A percentile compares a stretch with the other conserved stretches of the same genome.
These are phyloP conservation scores for Globisporangium spinosum DNA, from an alignment of 352 stramenopile species.

Conservation along the genomic window DNA sequence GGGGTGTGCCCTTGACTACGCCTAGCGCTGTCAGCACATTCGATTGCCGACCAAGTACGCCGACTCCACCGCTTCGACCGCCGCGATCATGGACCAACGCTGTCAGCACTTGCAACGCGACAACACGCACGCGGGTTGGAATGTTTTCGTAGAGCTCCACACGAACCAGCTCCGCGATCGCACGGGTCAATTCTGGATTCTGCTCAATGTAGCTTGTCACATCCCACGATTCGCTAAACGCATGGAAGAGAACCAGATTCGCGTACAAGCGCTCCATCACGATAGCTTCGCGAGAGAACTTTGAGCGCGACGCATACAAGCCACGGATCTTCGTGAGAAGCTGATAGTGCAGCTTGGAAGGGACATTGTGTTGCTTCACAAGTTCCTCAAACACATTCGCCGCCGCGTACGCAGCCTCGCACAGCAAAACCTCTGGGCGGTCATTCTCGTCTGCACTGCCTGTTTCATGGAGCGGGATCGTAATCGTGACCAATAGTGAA, in stretches of 20 bases:
- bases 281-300: constrained; percentile 36
- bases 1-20: constrained; percentile 71
- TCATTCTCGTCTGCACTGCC: constrained; percentile 24
- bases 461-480: constrained; percentile 23
- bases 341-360: constrained; percentile 65
- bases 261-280: constrained; percentile 70
- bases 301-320: constrained; percentile 32
- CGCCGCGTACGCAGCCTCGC: constrained; percentile 25
- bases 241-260: constrained; percentile 68
- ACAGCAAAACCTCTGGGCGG: constrained; percentile 12
- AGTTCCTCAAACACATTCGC: constrained; percentile 51
- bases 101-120: constrained; percentile 66
- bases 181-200: constrained; percentile 67
- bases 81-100: constrained; percentile 77
- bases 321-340: constrained; percentile 64
- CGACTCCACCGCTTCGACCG: constrained; percentile 57
- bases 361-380: constrained; percentile 47
- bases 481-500: constrained; percentile 36
- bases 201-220: constrained; percentile 78
- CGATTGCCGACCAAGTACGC: constrained; percentile 72
- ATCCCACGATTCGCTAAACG: constrained; percentile 71
- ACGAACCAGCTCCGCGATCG: constrained; percentile 71
- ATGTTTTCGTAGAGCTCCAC: constrained; percentile 64
- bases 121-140: constrained; percentile 52
- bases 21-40: constrained; percentile 74